Conservation (phyloP, 129 eudicot species). For the Glebionis coronaria region DNA sequence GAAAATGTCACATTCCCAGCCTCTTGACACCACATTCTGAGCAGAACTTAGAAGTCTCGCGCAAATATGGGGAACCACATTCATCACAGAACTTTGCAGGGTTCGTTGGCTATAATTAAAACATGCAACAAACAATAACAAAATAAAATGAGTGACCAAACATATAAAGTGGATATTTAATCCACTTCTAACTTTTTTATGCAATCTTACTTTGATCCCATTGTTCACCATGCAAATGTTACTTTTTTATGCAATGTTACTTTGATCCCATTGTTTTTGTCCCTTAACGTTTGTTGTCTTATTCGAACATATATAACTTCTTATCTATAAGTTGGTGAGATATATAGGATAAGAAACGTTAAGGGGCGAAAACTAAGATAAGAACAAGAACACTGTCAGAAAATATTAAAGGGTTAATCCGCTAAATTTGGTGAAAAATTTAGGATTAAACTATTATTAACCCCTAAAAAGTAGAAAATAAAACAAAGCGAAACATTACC, state of each 20-base stretch:
- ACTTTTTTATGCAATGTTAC: too few species aligned
- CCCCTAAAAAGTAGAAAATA: not conserved
- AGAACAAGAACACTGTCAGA: not conserved
- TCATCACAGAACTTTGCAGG: slow-evolving; percentile 98
- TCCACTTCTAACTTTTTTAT: too few species aligned
- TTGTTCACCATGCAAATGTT: too few species aligned
- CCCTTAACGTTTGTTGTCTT: too few species aligned
- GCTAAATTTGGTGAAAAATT: not conserved
- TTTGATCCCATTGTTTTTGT: too few species aligned
- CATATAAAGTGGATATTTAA: too few species aligned
- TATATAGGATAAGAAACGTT: too few species aligned
- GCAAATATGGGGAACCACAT: slow-evolving; percentile 85
- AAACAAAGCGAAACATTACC: slow-evolving; percentile 33
- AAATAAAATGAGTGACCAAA: not conserved
- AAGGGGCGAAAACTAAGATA: too few species aligned
- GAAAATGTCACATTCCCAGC: slow-evolving; percentile 59
- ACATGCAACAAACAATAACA: not conserved
- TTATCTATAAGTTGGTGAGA: too few species aligned
- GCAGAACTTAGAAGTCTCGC: slow-evolving; percentile 94
- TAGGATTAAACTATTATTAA: not conserved
- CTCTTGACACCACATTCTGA: slow-evolving; percentile 95
- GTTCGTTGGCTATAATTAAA: slow-evolving; percentile 54
- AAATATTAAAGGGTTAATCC: not conserved
- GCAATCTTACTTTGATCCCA: too few species aligned
- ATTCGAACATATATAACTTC: too few species aligned